Percentiles rank a stretch among this genome's conserved stretches.
These are phyloP conservation scores for Chaetomiaceae sp. DNA, from an alignment of 2,329 filamentous ascomycete species.

Conservation along the genomic window DNA sequence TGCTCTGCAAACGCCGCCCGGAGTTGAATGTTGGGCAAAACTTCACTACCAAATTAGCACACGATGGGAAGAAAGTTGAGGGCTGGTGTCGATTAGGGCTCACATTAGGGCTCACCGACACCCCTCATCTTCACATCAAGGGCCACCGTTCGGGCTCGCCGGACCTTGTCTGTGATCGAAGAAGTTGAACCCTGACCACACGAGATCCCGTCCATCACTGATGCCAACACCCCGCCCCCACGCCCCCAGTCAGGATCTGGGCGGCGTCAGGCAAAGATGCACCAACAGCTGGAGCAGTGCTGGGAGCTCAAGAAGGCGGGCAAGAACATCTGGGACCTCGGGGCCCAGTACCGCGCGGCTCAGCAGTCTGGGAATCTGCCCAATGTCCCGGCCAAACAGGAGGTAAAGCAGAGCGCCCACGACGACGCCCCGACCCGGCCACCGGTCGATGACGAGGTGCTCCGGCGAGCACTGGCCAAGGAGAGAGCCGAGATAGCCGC, in stretches of 20 bases:
- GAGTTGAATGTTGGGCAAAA: neutral
- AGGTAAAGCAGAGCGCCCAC: neutral
- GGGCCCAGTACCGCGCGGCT: neutral
- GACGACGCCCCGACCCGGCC: neutral
- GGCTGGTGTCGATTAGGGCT: neutral
- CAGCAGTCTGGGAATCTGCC: neutral
- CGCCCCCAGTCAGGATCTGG: too few species aligned
- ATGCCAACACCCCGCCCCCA: too few species aligned
- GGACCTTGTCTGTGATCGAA: too few species aligned
- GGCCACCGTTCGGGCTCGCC: too few species aligned
- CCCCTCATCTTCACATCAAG: too few species aligned
- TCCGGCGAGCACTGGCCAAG: neutral
- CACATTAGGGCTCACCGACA: too few species aligned
- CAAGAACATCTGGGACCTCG: neutral
- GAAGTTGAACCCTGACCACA: too few species aligned
- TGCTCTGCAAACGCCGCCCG: neutral
- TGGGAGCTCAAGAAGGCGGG: constrained; percentile 1
- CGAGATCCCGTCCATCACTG: too few species aligned
- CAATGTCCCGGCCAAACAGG: neutral
- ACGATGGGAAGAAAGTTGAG: neutral
- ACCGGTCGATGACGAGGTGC: neutral
- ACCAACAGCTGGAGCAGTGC: neutral
- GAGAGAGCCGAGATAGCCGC: neutral
- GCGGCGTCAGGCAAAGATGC: neutral
- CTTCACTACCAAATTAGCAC: too few species aligned